phyloP scores from a whole-genome alignment of 768 basidiomycete genomes.

The Naganishia antarctica region DNA sequence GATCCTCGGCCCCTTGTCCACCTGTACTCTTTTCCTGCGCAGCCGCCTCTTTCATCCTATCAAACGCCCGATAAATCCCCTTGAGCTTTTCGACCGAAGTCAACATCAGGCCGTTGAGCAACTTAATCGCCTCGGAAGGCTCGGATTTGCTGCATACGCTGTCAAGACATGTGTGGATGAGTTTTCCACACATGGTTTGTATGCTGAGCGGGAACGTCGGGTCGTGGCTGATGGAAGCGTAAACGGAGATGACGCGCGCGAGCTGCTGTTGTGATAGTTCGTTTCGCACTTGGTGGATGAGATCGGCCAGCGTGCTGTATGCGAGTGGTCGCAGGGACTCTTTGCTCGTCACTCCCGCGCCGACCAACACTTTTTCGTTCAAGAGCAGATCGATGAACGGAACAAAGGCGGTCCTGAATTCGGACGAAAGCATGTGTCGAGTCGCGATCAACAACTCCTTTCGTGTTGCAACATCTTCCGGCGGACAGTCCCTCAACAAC shows the following conservation, averaged over 20 bases:
- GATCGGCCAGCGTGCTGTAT: constrained; percentile 83
- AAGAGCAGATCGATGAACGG: constrained; percentile 81
- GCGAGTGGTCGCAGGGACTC: constrained; percentile 77
- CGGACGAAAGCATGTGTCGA: constrained; percentile 75
- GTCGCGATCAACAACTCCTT: constrained; percentile 91
- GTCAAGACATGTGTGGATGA: constrained; percentile 84
- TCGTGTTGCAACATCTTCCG: constrained; percentile 71
- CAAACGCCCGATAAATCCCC: constrained; percentile 57
- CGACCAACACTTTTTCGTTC: constrained; percentile 82
- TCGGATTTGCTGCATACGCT: constrained; percentile 72
- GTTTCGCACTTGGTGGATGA: constrained; percentile 81
- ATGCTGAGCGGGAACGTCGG: constrained; percentile 70
- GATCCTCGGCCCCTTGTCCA: constrained; percentile 31
- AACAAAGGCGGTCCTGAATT: constrained; percentile 71
- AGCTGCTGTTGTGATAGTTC: constrained; percentile 76
- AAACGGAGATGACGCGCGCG: constrained; percentile 70
- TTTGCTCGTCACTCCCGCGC: constrained; percentile 72
- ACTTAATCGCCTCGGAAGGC: constrained; percentile 60
- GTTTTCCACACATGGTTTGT: constrained; percentile 85
- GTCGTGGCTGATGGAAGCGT: constrained; percentile 84
- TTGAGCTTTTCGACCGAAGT: constrained; percentile 79
- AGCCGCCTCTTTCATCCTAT: constrained; percentile 38
- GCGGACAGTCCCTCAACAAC: constrained; percentile 88
- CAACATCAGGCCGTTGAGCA: constrained; percentile 73
- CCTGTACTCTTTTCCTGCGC: constrained; percentile 45